Conservation (phyloP, 805 yeast genomes). For the Ogataea siamensis region DNA sequence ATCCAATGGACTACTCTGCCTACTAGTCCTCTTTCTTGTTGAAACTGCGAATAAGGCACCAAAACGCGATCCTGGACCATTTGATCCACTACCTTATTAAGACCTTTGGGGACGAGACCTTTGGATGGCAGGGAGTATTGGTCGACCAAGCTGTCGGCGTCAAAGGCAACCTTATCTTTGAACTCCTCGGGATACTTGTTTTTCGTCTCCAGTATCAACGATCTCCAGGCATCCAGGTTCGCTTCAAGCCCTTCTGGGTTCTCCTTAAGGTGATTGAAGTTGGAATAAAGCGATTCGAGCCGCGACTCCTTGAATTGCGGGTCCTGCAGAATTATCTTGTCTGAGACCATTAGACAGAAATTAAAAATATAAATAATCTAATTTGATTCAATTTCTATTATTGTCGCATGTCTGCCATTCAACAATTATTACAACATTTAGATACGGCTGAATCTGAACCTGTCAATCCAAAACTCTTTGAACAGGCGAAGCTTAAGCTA, state of each 20-base stretch:
- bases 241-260: constrained; percentile 52
- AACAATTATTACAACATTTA: constrained; percentile 5
- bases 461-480: constrained; percentile 18
- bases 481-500: constrained; percentile 19
- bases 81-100: constrained; percentile 26
- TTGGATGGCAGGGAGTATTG: constrained; percentile 16
- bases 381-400: background rate
- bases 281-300: constrained; percentile 46
- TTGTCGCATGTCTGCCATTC: background rate
- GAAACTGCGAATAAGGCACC: constrained; percentile 24
- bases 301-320: constrained; percentile 40
- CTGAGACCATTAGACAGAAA: constrained; percentile 9
- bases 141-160: constrained; percentile 17
- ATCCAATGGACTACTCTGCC: constrained; percentile 12
- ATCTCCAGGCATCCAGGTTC: constrained; percentile 46
- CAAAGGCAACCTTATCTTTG: constrained; percentile 26
- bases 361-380: constrained; percentile 1
- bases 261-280: constrained; percentile 42
- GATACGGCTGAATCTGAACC: constrained; percentile 7
- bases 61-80: constrained; percentile 24
- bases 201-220: constrained; percentile 32
- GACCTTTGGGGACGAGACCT: constrained; percentile 25
- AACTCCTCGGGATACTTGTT: constrained; percentile 24
- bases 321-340: constrained; percentile 21
- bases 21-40: constrained; percentile 13